Evolutionary conservation across 495 filamentous ascomycete genomes (phyloP).

Genomic region (Glonium stellatum): DNA sequence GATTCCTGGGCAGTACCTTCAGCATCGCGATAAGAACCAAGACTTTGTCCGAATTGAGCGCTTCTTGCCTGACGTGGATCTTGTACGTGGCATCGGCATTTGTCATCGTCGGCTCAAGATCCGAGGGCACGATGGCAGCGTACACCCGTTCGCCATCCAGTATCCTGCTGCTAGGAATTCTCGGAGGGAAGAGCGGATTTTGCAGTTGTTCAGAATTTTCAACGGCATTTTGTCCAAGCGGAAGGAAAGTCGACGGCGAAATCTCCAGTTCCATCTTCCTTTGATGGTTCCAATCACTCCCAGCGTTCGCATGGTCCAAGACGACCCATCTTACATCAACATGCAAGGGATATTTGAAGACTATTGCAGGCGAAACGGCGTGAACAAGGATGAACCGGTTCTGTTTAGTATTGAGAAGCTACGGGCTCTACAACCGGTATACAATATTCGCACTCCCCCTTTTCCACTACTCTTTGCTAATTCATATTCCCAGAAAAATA

Average conservation of each 20-base stretch:
- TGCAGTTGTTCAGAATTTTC: constrained; percentile 97
- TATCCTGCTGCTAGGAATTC: constrained; percentile 88
- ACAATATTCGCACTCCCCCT: not conserved
- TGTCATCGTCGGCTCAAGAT: constrained; percentile 92
- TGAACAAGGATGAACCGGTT: constrained; percentile 90
- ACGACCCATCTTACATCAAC: constrained; percentile 89
- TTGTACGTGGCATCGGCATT: constrained; percentile 77
- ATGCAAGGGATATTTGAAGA: constrained; percentile 93
- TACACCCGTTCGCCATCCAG: constrained; percentile 92
- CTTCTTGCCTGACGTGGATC: constrained; percentile 88
- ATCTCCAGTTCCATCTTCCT: constrained; percentile 91
- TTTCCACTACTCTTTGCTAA: constrained; percentile 7
- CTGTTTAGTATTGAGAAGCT: constrained; percentile 93
- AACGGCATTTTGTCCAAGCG: constrained; percentile 82
- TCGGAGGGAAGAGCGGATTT: constrained; percentile 84
- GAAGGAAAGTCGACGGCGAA: constrained; percentile 88
- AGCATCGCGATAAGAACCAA: constrained; percentile 96
- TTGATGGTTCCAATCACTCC: constrained; percentile 91
- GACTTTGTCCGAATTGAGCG: constrained; percentile 96
- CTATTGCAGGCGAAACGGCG: constrained; percentile 75
- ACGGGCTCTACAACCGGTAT: constrained; percentile 50
- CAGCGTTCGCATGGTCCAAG: constrained; percentile 85
- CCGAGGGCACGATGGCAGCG: constrained; percentile 92
- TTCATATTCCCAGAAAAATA: constrained; percentile 47
- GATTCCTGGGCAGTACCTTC: constrained; percentile 91